These are phyloP conservation scores for Fusarium globosum DNA, from an alignment of 2,329 filamentous ascomycete species.

Conservation along the genomic window DNA sequence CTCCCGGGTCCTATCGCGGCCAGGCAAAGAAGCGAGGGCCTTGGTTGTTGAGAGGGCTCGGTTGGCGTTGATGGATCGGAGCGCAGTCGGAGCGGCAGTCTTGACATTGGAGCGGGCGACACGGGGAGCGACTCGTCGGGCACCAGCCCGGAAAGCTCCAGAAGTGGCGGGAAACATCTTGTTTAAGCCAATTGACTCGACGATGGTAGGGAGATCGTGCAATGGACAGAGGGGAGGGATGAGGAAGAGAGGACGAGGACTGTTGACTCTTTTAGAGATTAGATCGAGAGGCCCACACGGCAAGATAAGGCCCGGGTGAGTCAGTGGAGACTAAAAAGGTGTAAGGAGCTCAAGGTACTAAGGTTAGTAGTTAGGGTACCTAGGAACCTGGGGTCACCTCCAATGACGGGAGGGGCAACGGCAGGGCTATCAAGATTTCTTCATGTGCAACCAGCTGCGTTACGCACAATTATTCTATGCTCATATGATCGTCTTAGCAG, in stretches of 20 bases:
- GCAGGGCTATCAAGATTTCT: neutral
- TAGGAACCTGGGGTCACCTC: conserved; percentile 1
- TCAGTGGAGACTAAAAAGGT: neutral
- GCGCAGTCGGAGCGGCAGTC: conserved; percentile 39
- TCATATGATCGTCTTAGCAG: neutral
- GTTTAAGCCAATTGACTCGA: conserved; percentile 41
- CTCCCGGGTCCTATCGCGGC: conserved; percentile 48
- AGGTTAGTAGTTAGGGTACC: neutral
- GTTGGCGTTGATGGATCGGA: conserved; percentile 42
- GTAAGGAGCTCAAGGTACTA: neutral
- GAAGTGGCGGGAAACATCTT: conserved; percentile 58
- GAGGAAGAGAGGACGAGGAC: conserved; percentile 9
- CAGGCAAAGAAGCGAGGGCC: conserved; percentile 31
- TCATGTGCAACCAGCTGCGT: neutral
- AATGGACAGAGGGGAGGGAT: conserved; percentile 13
- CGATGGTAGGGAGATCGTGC: conserved; percentile 12
- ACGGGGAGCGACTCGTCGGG: conserved; percentile 54
- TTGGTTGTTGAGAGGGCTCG: conserved; percentile 45
- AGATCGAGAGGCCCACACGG: neutral
- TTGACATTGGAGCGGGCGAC: conserved; percentile 29
- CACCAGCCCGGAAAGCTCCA: conserved; percentile 57
- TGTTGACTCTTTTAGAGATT: conserved; percentile 24
- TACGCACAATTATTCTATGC: neutral
- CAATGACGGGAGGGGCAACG: conserved; percentile 25
- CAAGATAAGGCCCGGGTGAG: conserved; percentile 5